phyloP scores from a whole-genome alignment of 177 flowering plant genomes.

The Vitis hybrid region DNA sequence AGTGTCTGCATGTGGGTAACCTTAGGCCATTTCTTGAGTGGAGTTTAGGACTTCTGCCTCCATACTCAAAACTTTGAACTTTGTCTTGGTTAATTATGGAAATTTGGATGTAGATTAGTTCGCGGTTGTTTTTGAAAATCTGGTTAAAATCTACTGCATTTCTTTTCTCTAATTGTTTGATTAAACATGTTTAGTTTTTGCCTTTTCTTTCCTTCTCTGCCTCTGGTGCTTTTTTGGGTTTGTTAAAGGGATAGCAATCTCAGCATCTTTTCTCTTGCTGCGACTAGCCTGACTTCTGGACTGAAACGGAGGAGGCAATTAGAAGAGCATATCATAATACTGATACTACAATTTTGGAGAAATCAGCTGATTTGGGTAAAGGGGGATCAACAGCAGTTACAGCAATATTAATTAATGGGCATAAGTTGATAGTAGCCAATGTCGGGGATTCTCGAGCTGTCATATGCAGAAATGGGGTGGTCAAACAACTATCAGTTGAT shows the following conservation, averaged over 20 bases:
- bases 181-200: not conserved
- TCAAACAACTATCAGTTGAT: constrained; percentile 84
- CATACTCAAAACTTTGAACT: too few species aligned
- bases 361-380: constrained; percentile 67
- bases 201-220: not conserved
- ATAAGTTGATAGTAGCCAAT: constrained; percentile 81
- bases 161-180: not conserved
- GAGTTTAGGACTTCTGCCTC: not conserved
- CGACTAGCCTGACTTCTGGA: constrained; percentile 83
- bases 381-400: constrained; percentile 99
- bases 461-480: constrained; percentile 68
- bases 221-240: not conserved
- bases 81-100: too few species aligned
- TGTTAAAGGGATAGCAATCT: not conserved
- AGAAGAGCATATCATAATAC: constrained; percentile 70
- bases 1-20: not conserved
- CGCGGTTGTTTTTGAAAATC: too few species aligned
- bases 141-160: too few species aligned
- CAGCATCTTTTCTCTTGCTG: constrained; percentile 10
- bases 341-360: constrained; percentile 65
- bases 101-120: too few species aligned
- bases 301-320: constrained; percentile 67
- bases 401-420: constrained; percentile 76
- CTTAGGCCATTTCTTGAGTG: not conserved
- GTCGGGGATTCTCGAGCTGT: constrained; percentile 95